phyloP scores from a whole-genome alignment of 2,329 filamentous ascomycete genomes.

The Didymella pomorum region DNA sequence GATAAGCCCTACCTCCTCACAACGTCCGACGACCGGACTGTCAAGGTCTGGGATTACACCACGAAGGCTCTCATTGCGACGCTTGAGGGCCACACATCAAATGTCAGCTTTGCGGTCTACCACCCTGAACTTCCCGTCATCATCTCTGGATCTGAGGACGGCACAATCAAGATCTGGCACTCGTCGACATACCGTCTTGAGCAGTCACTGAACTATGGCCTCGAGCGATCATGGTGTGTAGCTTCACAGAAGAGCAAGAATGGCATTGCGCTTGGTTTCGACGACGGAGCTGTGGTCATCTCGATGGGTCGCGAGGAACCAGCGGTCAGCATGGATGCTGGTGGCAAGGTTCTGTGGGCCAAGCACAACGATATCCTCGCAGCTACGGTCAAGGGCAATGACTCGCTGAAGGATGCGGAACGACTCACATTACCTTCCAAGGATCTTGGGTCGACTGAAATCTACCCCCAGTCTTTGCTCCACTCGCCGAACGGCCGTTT shows the following conservation, averaged over 20 bases:
- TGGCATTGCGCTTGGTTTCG: slow-evolving; percentile 93
- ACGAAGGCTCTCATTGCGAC: slow-evolving; percentile 97
- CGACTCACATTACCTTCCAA: slow-evolving; percentile 88
- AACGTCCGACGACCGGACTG: slow-evolving; percentile 93
- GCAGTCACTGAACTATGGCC: slow-evolving; percentile 92
- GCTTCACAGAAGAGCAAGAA: slow-evolving; percentile 94
- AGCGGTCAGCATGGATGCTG: slow-evolving; percentile 95
- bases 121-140: slow-evolving; percentile 97
- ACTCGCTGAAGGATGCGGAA: slow-evolving; percentile 87
- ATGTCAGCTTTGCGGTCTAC: slow-evolving; percentile 97
- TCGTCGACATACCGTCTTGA: slow-evolving; percentile 96
- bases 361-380: slow-evolving; percentile 95
- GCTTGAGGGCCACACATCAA: slow-evolving; percentile 95
- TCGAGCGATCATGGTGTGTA: slow-evolving; percentile 98
- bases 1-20: slow-evolving; percentile 89
- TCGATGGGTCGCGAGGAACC: slow-evolving; percentile 98
- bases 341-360: slow-evolving; percentile 96
- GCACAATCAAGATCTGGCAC: slow-evolving; percentile 98
- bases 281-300: slow-evolving; percentile 95
- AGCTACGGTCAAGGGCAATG: slow-evolving; percentile 91
- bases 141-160: slow-evolving; percentile 96
- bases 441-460: slow-evolving; percentile 93
- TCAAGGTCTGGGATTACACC: slow-evolving; percentile 99
- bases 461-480: slow-evolving; percentile 92
- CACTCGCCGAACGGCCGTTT: slow-evolving; percentile 97